Evolutionary conservation across 345 rosid genomes (phyloP), one percentile per base, ranked within the genome.

Genomic region (Salix koriyanagi): DNA sequence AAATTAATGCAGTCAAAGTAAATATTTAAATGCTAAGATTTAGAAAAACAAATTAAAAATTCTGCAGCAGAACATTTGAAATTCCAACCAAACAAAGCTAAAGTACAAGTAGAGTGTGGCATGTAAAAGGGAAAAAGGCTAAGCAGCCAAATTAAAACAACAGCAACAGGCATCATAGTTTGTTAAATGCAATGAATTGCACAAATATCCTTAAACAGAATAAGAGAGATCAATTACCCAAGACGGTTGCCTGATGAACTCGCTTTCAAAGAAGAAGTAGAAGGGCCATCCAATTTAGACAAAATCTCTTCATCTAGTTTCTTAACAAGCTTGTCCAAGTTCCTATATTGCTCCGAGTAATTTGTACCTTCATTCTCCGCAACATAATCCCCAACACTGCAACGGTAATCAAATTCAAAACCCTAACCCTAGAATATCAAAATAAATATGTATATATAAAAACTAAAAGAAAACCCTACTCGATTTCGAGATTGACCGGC

Each of bases 401-500:
- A 72, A 54, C 32, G 39, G 69, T 58, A 30, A 73, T 30, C 54
- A 10, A 67, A 56, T 16, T 50, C 37, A 66, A 42, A 36, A 18
- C 23, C 34, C 11, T 41, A 36, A 67, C 34, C 70, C 11, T 32
- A 14, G 30, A 79, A 81, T 50, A 70, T 34, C 34, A 7, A 65
- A 25, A 2, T 37, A n/a, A 12, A 66, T 4, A 68, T 36, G 21
- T 21, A 19, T 36, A 5, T 36, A 36, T 36, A 44, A 39, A 18
- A 6, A 26, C 30, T 15, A 52, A n/a, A 30, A 16, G 16, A 65
- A 64, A 73, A 69, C 39, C 89, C 26, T 82, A 95, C 98, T 82
- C 81, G 9, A 90, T 89, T 84, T 90, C 93, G 2, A 89, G 83
- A 88, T 91, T 92, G 30, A 84, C 85, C 6, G 94, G 94, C 52